A percentile compares a stretch with the other conserved stretches of the same genome.
Conservation (phyloP, 495 filamentous ascomycete genomes). For the Podospora anserina region DNA sequence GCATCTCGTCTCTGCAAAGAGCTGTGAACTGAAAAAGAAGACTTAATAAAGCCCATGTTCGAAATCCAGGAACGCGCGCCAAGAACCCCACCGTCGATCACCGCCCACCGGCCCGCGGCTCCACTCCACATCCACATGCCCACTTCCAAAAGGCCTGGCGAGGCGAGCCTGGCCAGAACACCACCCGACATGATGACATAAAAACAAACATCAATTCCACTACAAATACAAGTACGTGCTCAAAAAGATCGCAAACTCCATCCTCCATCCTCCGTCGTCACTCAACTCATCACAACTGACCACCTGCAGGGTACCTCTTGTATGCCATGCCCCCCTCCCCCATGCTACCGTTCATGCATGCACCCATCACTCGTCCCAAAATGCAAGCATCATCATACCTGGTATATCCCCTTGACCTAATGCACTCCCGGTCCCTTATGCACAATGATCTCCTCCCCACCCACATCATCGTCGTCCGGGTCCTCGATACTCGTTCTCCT, state of each 20-base stretch:
- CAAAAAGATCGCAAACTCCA: background rate
- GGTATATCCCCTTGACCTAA: conserved; percentile 6
- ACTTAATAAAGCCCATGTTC: background rate
- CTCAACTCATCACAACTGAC: background rate
- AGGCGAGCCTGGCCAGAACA: background rate
- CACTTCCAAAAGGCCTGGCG: background rate
- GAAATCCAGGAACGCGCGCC: conserved; percentile 1
- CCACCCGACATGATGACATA: background rate
- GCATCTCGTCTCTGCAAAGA: too few species aligned
- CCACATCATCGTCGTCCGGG: conserved; percentile 51
- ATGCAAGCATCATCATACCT: background rate
- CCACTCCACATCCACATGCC: background rate
- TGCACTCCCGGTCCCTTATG: conserved; percentile 15
- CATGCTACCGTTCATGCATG: background rate
- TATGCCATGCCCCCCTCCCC: background rate
- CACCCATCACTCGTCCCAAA: background rate
- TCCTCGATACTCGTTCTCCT: conserved; percentile 56
- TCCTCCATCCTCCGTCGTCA: background rate
- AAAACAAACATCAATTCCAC: conserved; percentile 15
- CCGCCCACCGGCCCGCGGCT: background rate
- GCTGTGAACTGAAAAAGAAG: background rate
- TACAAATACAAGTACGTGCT: conserved; percentile 23
- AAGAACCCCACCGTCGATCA: conserved; percentile 1
- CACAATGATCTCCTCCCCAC: conserved; percentile 21
- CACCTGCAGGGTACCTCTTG: background rate